Evolutionary conservation across 2,329 filamentous ascomycete species (phyloP).

Genomic region (Fusarium sulawesiense): DNA sequence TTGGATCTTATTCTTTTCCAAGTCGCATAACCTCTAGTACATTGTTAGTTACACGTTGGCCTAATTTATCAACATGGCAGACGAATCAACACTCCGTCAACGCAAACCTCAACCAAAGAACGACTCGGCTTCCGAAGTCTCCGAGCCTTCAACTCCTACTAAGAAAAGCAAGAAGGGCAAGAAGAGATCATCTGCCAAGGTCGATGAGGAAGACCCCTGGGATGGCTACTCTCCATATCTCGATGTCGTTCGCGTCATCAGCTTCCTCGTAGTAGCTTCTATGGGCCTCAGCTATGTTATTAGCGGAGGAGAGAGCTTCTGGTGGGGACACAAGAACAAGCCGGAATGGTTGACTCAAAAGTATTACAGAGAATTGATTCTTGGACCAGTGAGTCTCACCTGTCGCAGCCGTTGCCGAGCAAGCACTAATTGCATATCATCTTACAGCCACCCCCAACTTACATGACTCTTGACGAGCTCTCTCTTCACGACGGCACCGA

Average conservation of each 20-base stretch:
- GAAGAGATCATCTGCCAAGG: slow-evolving; percentile 34
- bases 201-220: slow-evolving; percentile 57
- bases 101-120: slow-evolving; percentile 53
- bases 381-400: slow-evolving; percentile 41
- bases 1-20: neutral
- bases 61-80: slow-evolving; percentile 49
- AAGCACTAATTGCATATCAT: slow-evolving; percentile 3
- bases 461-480: slow-evolving; percentile 81
- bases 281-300: slow-evolving; percentile 80
- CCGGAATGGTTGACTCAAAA: slow-evolving; percentile 70
- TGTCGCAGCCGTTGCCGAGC: neutral
- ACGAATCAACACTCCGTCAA: slow-evolving; percentile 57
- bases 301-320: slow-evolving; percentile 74
- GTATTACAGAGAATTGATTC: slow-evolving; percentile 62
- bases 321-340: slow-evolving; percentile 73
- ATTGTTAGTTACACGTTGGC: neutral
- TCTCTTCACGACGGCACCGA: slow-evolving; percentile 81
- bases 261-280: slow-evolving; percentile 73
- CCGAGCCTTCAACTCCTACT: slow-evolving; percentile 43
- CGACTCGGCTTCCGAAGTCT: slow-evolving; percentile 30
- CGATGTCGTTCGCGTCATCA: slow-evolving; percentile 76
- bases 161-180: slow-evolving; percentile 34
- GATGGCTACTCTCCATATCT: slow-evolving; percentile 67
- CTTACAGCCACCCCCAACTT: slow-evolving; percentile 66
- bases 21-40: neutral